A percentile compares a stretch with the other conserved stretches of the same genome.
Evolutionary conservation across 306 rosid genomes (phyloP).

Genomic region (Corylus americana): DNA sequence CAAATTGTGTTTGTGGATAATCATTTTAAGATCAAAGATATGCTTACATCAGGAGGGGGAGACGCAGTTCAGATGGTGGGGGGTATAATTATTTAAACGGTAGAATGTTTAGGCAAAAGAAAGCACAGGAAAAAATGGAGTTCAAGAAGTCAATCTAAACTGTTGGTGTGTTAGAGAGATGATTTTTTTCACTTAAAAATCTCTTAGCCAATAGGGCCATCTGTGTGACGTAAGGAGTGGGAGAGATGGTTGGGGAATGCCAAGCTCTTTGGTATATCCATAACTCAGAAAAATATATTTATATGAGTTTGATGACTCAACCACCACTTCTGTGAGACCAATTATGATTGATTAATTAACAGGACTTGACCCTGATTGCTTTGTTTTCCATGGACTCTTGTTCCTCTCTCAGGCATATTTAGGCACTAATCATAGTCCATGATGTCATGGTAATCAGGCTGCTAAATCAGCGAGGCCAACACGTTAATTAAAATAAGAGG

Average conservation of each 20-base stretch:
- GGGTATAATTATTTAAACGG: slow-evolving; percentile 49
- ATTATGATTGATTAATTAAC: slow-evolving; percentile 21
- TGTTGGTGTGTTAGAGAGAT: slow-evolving; percentile 34
- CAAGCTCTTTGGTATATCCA: slow-evolving; percentile 22
- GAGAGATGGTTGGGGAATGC: slow-evolving; percentile 13
- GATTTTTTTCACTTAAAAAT: slow-evolving; percentile 24
- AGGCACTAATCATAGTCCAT: slow-evolving; percentile 35
- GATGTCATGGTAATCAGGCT: slow-evolving; percentile 21
- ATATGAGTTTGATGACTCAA: slow-evolving; percentile 60
- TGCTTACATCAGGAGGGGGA: slow-evolving; percentile 60
- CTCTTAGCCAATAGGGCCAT: not conserved
- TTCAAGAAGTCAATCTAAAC: slow-evolving; percentile 48
- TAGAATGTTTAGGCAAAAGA: slow-evolving; percentile 52
- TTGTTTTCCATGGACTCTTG: slow-evolving; percentile 27
- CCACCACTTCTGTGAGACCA: slow-evolving; percentile 45
- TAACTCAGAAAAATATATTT: not conserved
- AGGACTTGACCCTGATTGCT: slow-evolving; percentile 16
- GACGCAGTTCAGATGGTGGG: slow-evolving; percentile 47
- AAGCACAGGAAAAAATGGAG: slow-evolving; percentile 38
- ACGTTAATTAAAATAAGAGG: too few relatives aligned
- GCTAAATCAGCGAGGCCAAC: too few relatives aligned
- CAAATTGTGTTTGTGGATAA: slow-evolving; percentile 68
- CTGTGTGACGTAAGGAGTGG: slow-evolving; percentile 34
- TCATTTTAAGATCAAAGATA: slow-evolving; percentile 50
- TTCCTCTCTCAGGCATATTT: slow-evolving; percentile 30